Base-by-base conservation (phyloP, 805 yeast species). In the Candida takata region DNA sequence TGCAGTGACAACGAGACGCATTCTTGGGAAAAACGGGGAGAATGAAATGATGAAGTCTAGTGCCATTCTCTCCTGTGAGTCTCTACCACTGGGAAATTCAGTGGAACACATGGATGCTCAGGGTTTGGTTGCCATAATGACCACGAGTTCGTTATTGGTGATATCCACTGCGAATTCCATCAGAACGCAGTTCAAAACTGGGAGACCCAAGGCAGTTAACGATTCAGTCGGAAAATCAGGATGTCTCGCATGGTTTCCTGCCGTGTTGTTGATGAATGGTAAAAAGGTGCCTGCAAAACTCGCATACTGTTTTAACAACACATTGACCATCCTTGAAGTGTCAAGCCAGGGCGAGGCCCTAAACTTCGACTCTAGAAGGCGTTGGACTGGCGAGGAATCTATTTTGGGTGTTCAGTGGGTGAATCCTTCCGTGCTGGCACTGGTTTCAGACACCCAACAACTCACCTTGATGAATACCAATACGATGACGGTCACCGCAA, bases 241-340 rank as follows among this genome's bases (percentile, higher is more conserved):
- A 0, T 64, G 72, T 40, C 49, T 78, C 8, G 57, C 70, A 12
- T 81, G 90, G 92, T 78, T 64, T 45, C 92, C 92, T 0, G 70
- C 69, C 9, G 56, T 62, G 4, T 48, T 48, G 8, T 40, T 37
- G 24, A 44, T 43, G 12, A 51, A 50, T 20, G 48, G 56, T 7
- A 33, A 24, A 15, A 37, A 28, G 51, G 47, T 46, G 49, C 47
- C 58, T 1, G 72, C 85, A 0, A 58, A 67, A 40, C 54, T 84
- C 28, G 88, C 83, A 0, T 83, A 78, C 44, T 65, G 83, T 26
- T 82, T 86, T 82, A 64, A 74, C n/a, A 75, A 77, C 40, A 62
- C 66, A 7, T 47, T 84, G 35, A 74, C 77, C 0, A 49, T 84
- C 2, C 44, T 79, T 8, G 80, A 78, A 36, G 55, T 79, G 3